phyloP scores from a whole-genome alignment of 1,284 basidiomycete species.

The Schizophyllum amplum region DNA sequence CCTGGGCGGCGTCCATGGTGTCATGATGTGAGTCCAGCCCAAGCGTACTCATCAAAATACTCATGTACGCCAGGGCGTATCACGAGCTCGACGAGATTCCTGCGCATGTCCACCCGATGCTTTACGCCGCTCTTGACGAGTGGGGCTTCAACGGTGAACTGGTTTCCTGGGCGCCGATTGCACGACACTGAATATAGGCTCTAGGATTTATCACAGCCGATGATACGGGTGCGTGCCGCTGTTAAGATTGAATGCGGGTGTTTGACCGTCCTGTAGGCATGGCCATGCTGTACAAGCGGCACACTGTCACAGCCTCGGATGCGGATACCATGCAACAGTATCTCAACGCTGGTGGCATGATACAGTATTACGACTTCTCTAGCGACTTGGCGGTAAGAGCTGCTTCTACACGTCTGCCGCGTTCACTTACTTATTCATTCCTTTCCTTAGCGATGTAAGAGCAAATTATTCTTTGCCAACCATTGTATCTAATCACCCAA shows the following conservation, averaged over 20 bases:
- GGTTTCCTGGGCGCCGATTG: not conserved
- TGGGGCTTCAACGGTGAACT: conserved; percentile 18
- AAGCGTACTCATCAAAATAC: not conserved
- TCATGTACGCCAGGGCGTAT: conserved; percentile 17
- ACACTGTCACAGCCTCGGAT: conserved; percentile 15
- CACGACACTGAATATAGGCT: not conserved
- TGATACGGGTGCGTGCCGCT: conserved; percentile 13
- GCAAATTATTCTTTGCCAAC: not conserved
- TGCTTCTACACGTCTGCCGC: not conserved
- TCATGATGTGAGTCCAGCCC: conserved; percentile 23
- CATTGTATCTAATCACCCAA: not conserved
- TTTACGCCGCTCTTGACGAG: conserved; percentile 19
- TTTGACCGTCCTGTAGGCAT: conserved; percentile 10
- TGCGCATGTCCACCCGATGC: conserved; percentile 17
- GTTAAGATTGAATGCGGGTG: not conserved
- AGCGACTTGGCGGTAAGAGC: conserved; percentile 16
- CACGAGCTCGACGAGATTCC: conserved; percentile 21
- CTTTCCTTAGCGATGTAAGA: conserved; percentile 11
- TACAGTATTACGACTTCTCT: conserved; percentile 22
- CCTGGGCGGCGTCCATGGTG: conserved; percentile 20
- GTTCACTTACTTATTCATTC: not conserved
- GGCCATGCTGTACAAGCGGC: conserved; percentile 14
- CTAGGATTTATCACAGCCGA: conserved; percentile 20
- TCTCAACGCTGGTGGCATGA: conserved; percentile 22
- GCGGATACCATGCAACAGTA: conserved; percentile 21